Conservation (phyloP, 345 rosid species). For the Corchorus capsularis region DNA sequence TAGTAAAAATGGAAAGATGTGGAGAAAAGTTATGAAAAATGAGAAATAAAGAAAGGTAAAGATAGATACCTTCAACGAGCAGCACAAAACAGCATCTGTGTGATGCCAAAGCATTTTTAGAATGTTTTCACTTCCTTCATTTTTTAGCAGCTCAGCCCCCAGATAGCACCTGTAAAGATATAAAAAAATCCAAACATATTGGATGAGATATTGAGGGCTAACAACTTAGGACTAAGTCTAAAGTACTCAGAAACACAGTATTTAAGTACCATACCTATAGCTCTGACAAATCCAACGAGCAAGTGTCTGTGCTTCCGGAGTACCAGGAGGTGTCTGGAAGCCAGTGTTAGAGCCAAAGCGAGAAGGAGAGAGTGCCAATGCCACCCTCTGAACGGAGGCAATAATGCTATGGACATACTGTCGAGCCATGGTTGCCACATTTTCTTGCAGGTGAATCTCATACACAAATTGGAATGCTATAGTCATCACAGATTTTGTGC, state of each 20-base stretch:
- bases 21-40: neutral
- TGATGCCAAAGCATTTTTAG: conserved; percentile 92
- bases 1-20: neutral
- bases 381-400: conserved; percentile 92
- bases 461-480: conserved; percentile 93
- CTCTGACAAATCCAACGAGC: conserved; percentile 90
- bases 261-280: conserved; percentile 46
- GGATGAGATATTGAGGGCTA: neutral
- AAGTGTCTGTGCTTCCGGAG: conserved; percentile 90
- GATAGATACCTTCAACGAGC: conserved; percentile 92
- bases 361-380: conserved; percentile 91
- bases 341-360: conserved; percentile 58
- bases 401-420: conserved; percentile 87
- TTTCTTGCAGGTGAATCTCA: conserved; percentile 89
- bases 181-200: neutral
- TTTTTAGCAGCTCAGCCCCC: conserved; percentile 80
- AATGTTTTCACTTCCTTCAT: conserved; percentile 64
- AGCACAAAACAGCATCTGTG: conserved; percentile 85
- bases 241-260: neutral
- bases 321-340: conserved; percentile 64
- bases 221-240: neutral
- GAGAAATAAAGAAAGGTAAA: no score
- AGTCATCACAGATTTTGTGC: conserved; percentile 89
- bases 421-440: conserved; percentile 85
- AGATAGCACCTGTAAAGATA: conserved; percentile 59